Evolutionary conservation across 1,284 basidiomycete species (phyloP).

Genomic region (Fomitopsis pinicola): DNA sequence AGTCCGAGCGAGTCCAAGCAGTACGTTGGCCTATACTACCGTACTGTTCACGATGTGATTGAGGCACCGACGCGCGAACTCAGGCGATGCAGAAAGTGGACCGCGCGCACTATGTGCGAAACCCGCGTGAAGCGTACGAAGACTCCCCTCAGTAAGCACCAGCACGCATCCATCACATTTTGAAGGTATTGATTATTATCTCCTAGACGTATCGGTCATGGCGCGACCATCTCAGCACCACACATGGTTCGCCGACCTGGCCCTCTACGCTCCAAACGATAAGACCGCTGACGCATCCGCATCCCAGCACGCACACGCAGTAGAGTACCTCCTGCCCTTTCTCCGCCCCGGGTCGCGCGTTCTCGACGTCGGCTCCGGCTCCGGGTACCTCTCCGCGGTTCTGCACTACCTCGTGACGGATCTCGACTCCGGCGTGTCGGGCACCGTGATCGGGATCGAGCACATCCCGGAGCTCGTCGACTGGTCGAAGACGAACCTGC

Average conservation of each 20-base stretch:
- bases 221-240: constrained; percentile 87
- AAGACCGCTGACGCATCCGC: background rate
- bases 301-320: constrained; percentile 75
- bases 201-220: constrained; percentile 66
- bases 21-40: constrained; percentile 12
- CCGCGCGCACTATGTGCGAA: constrained; percentile 67
- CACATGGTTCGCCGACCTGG: constrained; percentile 63
- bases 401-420: constrained; percentile 66
- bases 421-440: constrained; percentile 22
- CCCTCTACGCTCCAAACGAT: background rate
- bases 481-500: constrained; percentile 68
- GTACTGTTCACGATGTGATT: background rate
- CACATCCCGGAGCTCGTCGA: constrained; percentile 81
- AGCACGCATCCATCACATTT: background rate
- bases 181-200: background rate
- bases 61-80: background rate
- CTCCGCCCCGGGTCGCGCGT: constrained; percentile 68
- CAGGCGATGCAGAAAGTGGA: constrained; percentile 75
- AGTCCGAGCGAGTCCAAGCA: constrained; percentile 41
- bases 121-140: constrained; percentile 56
- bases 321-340: constrained; percentile 68
- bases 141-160: constrained; percentile 71
- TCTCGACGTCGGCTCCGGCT: constrained; percentile 80
- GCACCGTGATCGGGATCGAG: constrained; percentile 87
- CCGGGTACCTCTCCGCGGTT: constrained; percentile 75